These are phyloP conservation scores for Gynostemma pentaphyllum DNA, from an alignment of 306 rosid genomes.

Conservation along the genomic window DNA sequence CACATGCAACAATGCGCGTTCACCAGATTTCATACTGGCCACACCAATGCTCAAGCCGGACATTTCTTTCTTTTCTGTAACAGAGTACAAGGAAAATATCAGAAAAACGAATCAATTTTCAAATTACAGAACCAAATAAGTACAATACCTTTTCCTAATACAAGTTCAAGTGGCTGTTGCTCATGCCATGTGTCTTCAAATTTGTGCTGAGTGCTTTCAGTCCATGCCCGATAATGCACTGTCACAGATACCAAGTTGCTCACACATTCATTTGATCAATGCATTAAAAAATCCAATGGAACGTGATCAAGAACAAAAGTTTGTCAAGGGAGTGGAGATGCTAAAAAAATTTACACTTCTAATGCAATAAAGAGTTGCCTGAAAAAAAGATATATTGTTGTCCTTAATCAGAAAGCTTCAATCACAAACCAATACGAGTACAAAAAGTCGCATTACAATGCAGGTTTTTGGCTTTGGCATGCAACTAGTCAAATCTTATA, in stretches of 20 bases:
- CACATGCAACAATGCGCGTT: constrained; percentile 65
- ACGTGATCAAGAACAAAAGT: neutral
- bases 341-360: neutral
- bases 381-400: neutral
- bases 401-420: neutral
- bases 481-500: neutral
- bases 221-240: constrained; percentile 96
- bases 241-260: constrained; percentile 7
- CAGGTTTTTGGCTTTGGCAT: neutral
- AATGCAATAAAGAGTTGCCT: neutral
- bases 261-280: neutral
- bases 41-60: constrained; percentile 82
- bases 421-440: neutral
- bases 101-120: neutral
- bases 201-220: constrained; percentile 69
- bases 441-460: neutral
- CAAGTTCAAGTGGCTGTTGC: constrained; percentile 67
- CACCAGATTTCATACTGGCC: constrained; percentile 82
- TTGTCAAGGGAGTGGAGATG: neutral
- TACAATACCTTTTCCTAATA: constrained; percentile 72
- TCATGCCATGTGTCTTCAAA: constrained; percentile 94
- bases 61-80: constrained; percentile 86
- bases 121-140: neutral
- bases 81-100: constrained; percentile 3
- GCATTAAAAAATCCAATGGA: neutral